Conservation (phyloP, 2,329 filamentous ascomycete species). For the Aureobasidium sp. region DNA sequence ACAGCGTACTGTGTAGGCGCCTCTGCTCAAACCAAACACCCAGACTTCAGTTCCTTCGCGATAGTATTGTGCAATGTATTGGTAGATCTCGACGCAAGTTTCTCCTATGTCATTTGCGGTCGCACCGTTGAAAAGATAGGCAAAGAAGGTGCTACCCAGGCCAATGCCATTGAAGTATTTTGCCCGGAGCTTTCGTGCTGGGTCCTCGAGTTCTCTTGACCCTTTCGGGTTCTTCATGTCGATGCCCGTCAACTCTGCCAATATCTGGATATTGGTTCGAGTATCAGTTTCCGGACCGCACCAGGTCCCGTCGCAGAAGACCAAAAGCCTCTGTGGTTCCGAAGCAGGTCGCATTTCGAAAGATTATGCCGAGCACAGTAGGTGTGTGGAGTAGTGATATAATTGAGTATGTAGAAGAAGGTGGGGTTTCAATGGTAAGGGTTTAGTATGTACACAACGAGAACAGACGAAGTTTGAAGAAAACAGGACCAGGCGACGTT, state of each 20-base stretch:
- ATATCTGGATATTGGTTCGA: conserved; percentile 26
- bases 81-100: conserved; percentile 29
- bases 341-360: background rate
- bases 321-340: conserved; percentile 1
- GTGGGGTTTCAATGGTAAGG: background rate
- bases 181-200: conserved; percentile 21
- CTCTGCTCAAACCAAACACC: conserved; percentile 35
- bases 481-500: background rate
- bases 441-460: background rate
- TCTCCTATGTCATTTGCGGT: conserved; percentile 29
- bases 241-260: conserved; percentile 27
- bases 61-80: conserved; percentile 30
- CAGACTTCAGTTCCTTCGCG: conserved; percentile 28
- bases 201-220: conserved; percentile 21
- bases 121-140: conserved; percentile 31
- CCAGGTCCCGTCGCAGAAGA: conserved; percentile 17
- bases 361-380: too few species aligned
- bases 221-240: conserved; percentile 18
- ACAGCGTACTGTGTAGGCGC: conserved; percentile 34
- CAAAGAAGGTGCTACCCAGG: conserved; percentile 28
- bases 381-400: background rate
- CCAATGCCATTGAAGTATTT: conserved; percentile 32
- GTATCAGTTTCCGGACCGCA: conserved; percentile 30
- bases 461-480: background rate
- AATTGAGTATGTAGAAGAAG: background rate